Evolutionary conservation across 2,329 filamentous ascomycete species (phyloP).

Genomic region (Calonectria pauciramosa): DNA sequence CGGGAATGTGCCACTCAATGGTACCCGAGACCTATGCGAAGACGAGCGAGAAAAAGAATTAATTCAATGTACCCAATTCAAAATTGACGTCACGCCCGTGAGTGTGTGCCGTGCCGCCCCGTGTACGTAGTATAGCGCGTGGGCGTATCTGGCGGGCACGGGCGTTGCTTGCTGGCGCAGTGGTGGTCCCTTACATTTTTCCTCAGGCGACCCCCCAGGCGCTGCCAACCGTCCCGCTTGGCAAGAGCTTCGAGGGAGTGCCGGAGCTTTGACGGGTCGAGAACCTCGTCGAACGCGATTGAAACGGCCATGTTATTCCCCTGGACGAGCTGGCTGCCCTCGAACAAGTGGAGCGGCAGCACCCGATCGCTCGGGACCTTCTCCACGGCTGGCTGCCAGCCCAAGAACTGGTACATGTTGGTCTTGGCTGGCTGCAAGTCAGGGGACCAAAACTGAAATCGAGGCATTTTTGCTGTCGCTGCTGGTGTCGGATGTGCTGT

Average conservation of each 20-base stretch:
- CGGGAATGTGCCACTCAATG: conserved; percentile 34
- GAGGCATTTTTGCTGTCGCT: neutral
- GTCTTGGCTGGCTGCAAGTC: neutral
- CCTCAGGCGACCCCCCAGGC: conserved; percentile 30
- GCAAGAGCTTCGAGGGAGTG: conserved; percentile 17
- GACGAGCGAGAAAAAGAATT: neutral
- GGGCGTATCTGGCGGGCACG: neutral
- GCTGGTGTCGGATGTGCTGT: neutral
- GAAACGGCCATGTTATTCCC: conserved; percentile 31
- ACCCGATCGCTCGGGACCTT: conserved; percentile 25
- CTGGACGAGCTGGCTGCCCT: conserved; percentile 27
- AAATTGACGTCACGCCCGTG: neutral
- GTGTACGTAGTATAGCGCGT: too few species aligned
- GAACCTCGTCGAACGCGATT: conserved; percentile 31
- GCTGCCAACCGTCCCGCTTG: conserved; percentile 24
- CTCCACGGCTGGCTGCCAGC: conserved; percentile 24
- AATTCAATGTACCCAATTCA: neutral
- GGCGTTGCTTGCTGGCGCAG: too few species aligned
- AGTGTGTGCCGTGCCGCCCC: too few species aligned
- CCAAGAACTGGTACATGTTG: conserved; percentile 16
- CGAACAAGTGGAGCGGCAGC: conserved; percentile 31
- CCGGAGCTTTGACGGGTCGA: conserved; percentile 26
- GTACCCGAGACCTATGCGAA: conserved; percentile 10
- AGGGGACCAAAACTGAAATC: neutral
- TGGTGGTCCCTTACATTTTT: conserved; percentile 29